Evolutionary conservation across 75 land plant genomes (phyloP).

Genomic region (Larix kaempferi): DNA sequence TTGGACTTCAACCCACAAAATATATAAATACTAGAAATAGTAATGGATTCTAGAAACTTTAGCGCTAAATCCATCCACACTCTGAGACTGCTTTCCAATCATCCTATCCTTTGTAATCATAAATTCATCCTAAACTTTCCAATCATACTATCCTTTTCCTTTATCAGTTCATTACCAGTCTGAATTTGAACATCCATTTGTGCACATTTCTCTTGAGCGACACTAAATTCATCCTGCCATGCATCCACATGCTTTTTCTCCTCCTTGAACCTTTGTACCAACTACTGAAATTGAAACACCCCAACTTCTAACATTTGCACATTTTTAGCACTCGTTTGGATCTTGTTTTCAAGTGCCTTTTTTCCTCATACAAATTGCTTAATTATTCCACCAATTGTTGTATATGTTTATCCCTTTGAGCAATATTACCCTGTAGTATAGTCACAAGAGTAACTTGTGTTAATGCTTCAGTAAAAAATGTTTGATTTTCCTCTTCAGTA

Average conservation of each 20-base stretch:
- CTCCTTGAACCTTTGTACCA: background rate
- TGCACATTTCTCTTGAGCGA: background rate
- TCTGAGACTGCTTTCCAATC: background rate
- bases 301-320: conserved; percentile 1
- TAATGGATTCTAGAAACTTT: background rate
- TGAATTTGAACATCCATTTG: background rate
- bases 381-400: background rate
- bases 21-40: background rate
- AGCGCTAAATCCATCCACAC: background rate
- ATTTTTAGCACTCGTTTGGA: background rate
- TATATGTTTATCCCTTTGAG: background rate
- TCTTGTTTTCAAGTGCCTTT: background rate
- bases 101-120: background rate
- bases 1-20: too few species aligned
- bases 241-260: background rate
- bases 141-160: conserved; percentile 3
- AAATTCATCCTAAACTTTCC: background rate
- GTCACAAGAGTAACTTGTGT: background rate
- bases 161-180: background rate
- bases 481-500: background rate
- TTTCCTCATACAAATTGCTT: background rate
- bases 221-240: conserved; percentile 4
- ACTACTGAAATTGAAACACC: background rate
- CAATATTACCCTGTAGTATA: background rate
- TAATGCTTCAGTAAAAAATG: background rate